phyloP scores from a whole-genome alignment of 352 stramenopile species.

The Phytophthora macrochlamydospora region DNA sequence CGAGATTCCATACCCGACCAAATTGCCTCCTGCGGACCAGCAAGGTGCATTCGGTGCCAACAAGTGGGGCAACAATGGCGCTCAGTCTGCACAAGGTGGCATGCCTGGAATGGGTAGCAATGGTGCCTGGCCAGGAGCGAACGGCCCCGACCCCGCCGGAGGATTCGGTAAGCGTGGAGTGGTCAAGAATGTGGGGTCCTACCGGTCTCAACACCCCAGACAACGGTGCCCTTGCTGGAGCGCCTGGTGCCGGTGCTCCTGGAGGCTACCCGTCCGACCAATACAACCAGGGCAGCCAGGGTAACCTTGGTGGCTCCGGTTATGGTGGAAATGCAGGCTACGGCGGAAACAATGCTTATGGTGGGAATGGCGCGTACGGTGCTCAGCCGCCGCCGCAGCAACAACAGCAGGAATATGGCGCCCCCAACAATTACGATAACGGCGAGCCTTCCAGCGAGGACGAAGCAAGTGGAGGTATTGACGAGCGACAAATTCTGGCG shows the following conservation, averaged over 20 bases:
- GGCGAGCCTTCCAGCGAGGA: slow-evolving; percentile 50
- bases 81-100: slow-evolving; percentile 33
- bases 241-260: slow-evolving; percentile 22
- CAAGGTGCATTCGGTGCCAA: slow-evolving; percentile 53
- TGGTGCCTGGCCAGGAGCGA: slow-evolving; percentile 38
- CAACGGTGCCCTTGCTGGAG: slow-evolving; percentile 22
- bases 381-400: slow-evolving; percentile 32
- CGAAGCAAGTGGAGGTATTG: slow-evolving; percentile 39
- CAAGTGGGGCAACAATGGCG: slow-evolving; percentile 59
- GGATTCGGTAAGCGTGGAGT: slow-evolving; percentile 60
- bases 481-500: slow-evolving; percentile 90
- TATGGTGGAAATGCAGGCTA: slow-evolving; percentile 47
- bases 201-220: slow-evolving; percentile 77
- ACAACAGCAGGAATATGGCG: slow-evolving; percentile 53
- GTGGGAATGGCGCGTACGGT: slow-evolving; percentile 22
- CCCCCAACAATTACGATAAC: slow-evolving; percentile 50
- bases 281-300: slow-evolving; percentile 42
- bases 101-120: slow-evolving; percentile 31
- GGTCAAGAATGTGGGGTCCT: slow-evolving; percentile 87
- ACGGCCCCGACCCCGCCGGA: slow-evolving; percentile 38
- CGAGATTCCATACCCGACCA: slow-evolving; percentile 87
- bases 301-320: slow-evolving; percentile 21
- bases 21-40: slow-evolving; percentile 66
- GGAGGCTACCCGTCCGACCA: slow-evolving; percentile 45
- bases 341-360: slow-evolving; percentile 23